Base-by-base conservation (phyloP, 2,329 filamentous ascomycete genomes). In the Arthrobotrys sinensis region DNA sequence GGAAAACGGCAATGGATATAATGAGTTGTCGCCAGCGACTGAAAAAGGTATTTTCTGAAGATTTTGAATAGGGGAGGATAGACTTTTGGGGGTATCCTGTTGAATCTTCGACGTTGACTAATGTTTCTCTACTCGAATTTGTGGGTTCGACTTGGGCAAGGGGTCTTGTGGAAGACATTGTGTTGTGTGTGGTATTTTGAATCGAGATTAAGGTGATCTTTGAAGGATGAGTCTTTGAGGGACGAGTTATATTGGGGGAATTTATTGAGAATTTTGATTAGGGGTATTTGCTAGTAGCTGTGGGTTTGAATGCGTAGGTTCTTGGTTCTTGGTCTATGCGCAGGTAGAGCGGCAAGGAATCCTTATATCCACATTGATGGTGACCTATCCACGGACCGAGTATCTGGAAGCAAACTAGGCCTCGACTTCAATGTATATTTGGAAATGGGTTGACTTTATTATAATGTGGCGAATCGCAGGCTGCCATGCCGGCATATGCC, bases 181-280 rank as follows among this genome's bases (percentile, higher is more conserved):
- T 48, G 70, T 67, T 67, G 38, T 11, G 32, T 68, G 63, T 75
- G 62, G 52, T 43, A 67, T 75, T 60, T 45, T 63, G 50, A 1
- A 19, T n/a, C n/a, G n/a, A n/a, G n/a, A n/a, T n/a, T n/a, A n/a
- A n/a, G n/a, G n/a, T n/a, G n/a, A n/a, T n/a, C n/a, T n/a, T n/a
- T n/a, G n/a, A n/a, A n/a, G n/a, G n/a, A n/a, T n/a, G n/a, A n/a
- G n/a, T n/a, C n/a, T n/a, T n/a, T n/a, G n/a, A n/a, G n/a, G n/a
- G n/a, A n/a, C n/a, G n/a, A n/a, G n/a, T n/a, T n/a, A n/a, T 4
- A 16, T 12, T 28, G 24, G 24, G 24, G 24, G 24, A 28, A 4
- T 28, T 28, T 28, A 28, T 28, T 28, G 24, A 28, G 2, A 4
- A 28, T 28, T 28, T 28, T 4, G 24, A 2, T 4, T 28, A 28